Percentiles rank a stretch among this genome's conserved stretches.
phyloP scores from a whole-genome alignment of 495 filamentous ascomycete genomes.

The Aspergillus panamensis region DNA sequence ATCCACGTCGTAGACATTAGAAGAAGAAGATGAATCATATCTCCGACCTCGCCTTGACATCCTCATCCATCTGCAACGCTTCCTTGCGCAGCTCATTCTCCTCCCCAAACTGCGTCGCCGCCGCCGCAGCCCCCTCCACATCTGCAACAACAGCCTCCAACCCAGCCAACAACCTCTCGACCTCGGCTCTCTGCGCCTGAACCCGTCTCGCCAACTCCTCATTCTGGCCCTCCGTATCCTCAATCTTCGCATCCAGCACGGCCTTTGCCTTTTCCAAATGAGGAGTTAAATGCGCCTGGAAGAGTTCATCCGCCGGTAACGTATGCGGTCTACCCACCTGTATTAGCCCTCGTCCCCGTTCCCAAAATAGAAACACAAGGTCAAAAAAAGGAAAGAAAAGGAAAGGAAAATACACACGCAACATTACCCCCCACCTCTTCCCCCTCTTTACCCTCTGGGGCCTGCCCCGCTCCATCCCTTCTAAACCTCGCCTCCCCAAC shows the following conservation, averaged over 20 bases:
- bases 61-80: conserved; percentile 42
- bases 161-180: conserved; percentile 60
- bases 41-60: conserved; percentile 33
- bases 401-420: conserved; percentile 36
- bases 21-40: conserved; percentile 15
- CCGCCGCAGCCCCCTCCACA: conserved; percentile 60
- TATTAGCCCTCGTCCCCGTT: conserved; percentile 1
- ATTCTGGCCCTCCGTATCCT: conserved; percentile 62
- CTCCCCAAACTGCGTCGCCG: conserved; percentile 40
- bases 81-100: conserved; percentile 42
- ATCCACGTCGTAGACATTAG: not conserved
- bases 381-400: not conserved
- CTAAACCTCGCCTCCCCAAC: conserved; percentile 65
- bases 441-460: not conserved
- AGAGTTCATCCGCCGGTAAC: conserved; percentile 63
- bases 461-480: conserved; percentile 32
- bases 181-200: conserved; percentile 66
- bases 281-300: conserved; percentile 67
- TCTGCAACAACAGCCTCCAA: conserved; percentile 68
- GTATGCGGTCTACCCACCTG: conserved; percentile 64
- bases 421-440: conserved; percentile 26
- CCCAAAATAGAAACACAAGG: not conserved
- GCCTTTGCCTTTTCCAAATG: conserved; percentile 59
- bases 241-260: conserved; percentile 57
- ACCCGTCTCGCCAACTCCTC: conserved; percentile 58